Base-by-base conservation (phyloP, 306 rosid genomes). In the Vigna reflexopilosa region DNA sequence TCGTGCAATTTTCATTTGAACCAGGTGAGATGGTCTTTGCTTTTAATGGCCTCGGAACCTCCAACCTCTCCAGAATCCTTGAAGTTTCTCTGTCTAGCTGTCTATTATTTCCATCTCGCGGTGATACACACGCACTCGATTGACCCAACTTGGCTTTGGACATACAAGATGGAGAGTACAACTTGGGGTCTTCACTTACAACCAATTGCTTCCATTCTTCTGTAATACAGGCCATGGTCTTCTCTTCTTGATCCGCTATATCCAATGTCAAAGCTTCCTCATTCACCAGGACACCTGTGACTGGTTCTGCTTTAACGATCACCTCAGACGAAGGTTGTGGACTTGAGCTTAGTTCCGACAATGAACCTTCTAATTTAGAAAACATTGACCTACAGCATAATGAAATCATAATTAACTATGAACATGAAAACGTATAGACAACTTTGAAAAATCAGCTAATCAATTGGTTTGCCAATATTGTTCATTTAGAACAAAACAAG, bases 121-220 rank as follows among this genome's bases (percentile, higher is more conserved):
- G 82, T 4, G 81, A 81, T 54, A 36, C 78, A 81, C 70, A 81
- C 49, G 36, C 76, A 81, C 70, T 67, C 13, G 87, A 72, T 56
- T 78, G 80, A 63, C 83, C 93, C 81, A 72, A 61, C 86, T 84
- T 81, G 73, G 81, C 77, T 72, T 84, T 84, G 72, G 85, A 78
- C 51, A 71, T 45, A 70, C 77, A 77, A 80, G 86, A 82, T 61
- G 88, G 84, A 81, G 91, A 82, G 81, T 52, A 66, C 78, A 81
- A 16, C 72, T 79, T 76, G 28, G 90, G 88, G 79, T 79, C 87
- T 81, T 87, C 88, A 28, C 79, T 86, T 42, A 89, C 90, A 56
- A 90, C 87, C 83, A 92, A 79, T 88, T 84, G 89, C 82, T 92
- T 87, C 97, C 95, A 92, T 61, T 90, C 94, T 87, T 92, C 89